Percentiles rank a stretch among this genome's conserved stretches.
These are phyloP conservation scores for Fomitopsis pulvina DNA, from an alignment of 768 basidiomycete species.

Conservation along the genomic window DNA sequence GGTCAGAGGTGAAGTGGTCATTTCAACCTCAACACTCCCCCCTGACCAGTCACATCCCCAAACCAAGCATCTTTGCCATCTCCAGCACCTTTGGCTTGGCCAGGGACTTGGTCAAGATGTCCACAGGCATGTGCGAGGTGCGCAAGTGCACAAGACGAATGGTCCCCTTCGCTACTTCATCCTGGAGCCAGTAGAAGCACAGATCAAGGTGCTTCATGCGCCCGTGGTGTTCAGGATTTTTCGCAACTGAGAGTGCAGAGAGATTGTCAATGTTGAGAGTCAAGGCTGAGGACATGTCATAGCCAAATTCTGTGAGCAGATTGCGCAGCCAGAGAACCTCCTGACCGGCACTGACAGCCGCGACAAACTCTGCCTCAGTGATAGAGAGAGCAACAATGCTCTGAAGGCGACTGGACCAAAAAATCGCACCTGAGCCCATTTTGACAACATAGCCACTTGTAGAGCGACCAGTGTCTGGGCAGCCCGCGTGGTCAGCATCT, in stretches of 20 bases:
- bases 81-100: slow-evolving; percentile 2
- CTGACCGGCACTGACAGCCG: slow-evolving; percentile 24
- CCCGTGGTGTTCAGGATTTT: slow-evolving; percentile 23
- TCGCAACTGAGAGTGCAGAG: slow-evolving; percentile 25
- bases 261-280: slow-evolving; percentile 31
- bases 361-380: slow-evolving; percentile 35
- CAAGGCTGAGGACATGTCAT: slow-evolving; percentile 13
- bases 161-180: slow-evolving; percentile 13
- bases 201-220: slow-evolving; percentile 34
- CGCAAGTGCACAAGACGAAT: slow-evolving; percentile 9
- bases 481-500: slow-evolving; percentile 25
- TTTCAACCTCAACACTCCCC: slow-evolving; percentile 13
- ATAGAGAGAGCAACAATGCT: slow-evolving; percentile 32
- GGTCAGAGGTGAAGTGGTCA: neutral
- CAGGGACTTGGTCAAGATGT: slow-evolving; percentile 29
- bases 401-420: slow-evolving; percentile 34
- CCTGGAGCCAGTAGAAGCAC: slow-evolving; percentile 27
- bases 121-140: slow-evolving; percentile 25
- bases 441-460: slow-evolving; percentile 32
- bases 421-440: slow-evolving; percentile 28
- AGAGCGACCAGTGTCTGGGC: slow-evolving; percentile 20
- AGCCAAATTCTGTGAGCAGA: slow-evolving; percentile 24
- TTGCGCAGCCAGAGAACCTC: slow-evolving; percentile 28
- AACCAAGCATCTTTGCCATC: neutral
- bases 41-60: slow-evolving; percentile 4